Base-by-base conservation (phyloP, 805 yeast species). In the Candida piceae region DNA sequence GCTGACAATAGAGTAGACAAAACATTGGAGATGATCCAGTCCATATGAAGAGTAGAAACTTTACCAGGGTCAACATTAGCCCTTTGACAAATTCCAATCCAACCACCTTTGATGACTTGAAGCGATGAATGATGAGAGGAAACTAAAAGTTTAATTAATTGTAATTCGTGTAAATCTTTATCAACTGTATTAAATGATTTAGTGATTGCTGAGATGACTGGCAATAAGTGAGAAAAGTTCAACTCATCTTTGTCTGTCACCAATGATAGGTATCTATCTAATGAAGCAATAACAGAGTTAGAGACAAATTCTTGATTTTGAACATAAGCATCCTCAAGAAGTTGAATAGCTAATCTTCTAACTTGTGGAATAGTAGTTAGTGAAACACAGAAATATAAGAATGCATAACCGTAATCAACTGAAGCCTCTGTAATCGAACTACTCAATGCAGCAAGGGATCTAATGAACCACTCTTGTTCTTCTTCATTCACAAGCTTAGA, bases 21-120 rank as follows among this genome's bases (percentile, higher is more conserved):
- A 38, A 42, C 36, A 3, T 53, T 51, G 2, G 45, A 48, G 15
- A 67, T 49, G 19, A 62, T 50, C n/a, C 31, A 38, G 2, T 34
- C 44, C 4, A 64, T 40, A 29, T 58, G 26, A 4, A 40, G 38
- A 0, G 46, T 23, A 3, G 82, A 73, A 22, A 86, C 55, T 1
- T 49, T 45, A 12, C 83, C 83, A 3, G 96, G 85, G 53, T 89
- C 94, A 21, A 71, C 49, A 2, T 60, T 52, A 7, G 83, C 71
- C 31, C 74, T 64, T 49, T 80, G 74, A 25, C 78, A 78, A 29
- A 87, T 59, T 0, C 84, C 84, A 23, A 87, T 82, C 97, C 97
- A 90, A 2, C 82, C 80, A 41, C 72, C 62, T 2, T 46, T 54
- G 66, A 62, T 44, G 57, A 39, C 31, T 4, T 58, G 45, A n/a